Evolutionary conservation across 1,284 basidiomycete genomes (phyloP), one percentile per base, ranked within the genome.

Genomic region (Athelia sp.): DNA sequence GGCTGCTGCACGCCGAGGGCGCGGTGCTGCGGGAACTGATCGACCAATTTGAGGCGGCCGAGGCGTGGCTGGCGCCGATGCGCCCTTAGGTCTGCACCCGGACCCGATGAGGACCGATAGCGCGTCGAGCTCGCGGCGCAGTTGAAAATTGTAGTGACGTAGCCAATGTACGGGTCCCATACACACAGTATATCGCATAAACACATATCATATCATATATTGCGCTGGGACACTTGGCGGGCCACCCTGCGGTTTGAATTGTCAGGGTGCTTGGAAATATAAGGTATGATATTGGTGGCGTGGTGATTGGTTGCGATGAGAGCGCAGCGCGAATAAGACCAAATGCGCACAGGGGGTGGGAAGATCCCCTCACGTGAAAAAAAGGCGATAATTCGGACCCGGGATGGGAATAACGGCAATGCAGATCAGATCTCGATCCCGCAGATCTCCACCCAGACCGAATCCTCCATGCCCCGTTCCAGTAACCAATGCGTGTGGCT

Each of bases 21-120:
- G 81, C 84, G 31, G 87, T 93, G 49, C 71, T 90, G 58, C 77
- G 81, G 42, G 87, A 94, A 64, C 70, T 98, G 67, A 90, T 90
- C 63, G 85, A 90, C 68, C 90, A 96, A 73, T 99, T 99, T 69
- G 93, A 96, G 73, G 84, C 84, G 50, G 96, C 96, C 15, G 90
- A 98, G 69, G 81, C 81, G 53, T 98, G 94, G 94, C 74, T 98
- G 60, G 82, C 79, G 59, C 93, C 92, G 50, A 93, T 94, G 90
- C 74, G 91, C 59, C 90, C 90, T 55, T 92, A 74, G 77, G 36
- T n/a, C 36, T 8, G 24, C 23, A 26, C 18, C 15, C 18, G 22
- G 13, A 21, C 22, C 22, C 4, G 18, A 19, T 45, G 43, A 6
- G 10, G 10, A 13, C 13, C 11, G 14, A 18, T 43, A 6, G 43